Conservation (phyloP, 768 basidiomycete genomes). For the Hygrocybe coccinea region DNA sequence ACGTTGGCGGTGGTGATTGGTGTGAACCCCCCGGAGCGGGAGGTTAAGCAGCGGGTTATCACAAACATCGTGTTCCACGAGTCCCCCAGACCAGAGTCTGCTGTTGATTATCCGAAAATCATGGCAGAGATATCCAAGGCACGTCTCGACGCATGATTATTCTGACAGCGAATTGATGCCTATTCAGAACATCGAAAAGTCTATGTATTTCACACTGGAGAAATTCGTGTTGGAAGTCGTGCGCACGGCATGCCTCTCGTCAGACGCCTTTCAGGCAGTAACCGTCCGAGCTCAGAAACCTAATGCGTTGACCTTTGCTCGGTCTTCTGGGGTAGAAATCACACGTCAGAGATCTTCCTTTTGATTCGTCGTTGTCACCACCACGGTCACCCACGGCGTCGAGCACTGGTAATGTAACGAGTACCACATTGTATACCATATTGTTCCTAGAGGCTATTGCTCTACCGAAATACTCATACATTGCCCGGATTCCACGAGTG, state of each 20-base stretch:
- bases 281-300: constrained; percentile 63
- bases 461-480: neutral
- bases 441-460: too few species aligned
- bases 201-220: constrained; percentile 57
- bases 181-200: constrained; percentile 43
- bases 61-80: constrained; percentile 48
- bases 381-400: too few species aligned
- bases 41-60: constrained; percentile 58
- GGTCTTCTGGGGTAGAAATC: constrained; percentile 59
- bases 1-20: constrained; percentile 58
- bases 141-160: neutral
- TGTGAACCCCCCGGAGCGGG: constrained; percentile 64
- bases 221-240: constrained; percentile 49
- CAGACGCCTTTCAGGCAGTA: constrained; percentile 34
- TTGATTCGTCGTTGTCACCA: too few species aligned
- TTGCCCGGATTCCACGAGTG: neutral
- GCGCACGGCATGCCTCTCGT: constrained; percentile 32
- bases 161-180: neutral
- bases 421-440: too few species aligned
- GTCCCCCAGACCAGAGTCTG: constrained; percentile 15
- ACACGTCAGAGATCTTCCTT: constrained; percentile 33
- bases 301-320: constrained; percentile 63
- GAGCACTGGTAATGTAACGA: too few species aligned
- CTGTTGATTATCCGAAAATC: constrained; percentile 37
- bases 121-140: constrained; percentile 35